These are phyloP conservation scores for Arthrobotrys entomopaga DNA, from an alignment of 2,329 filamentous ascomycete genomes.

Conservation along the genomic window DNA sequence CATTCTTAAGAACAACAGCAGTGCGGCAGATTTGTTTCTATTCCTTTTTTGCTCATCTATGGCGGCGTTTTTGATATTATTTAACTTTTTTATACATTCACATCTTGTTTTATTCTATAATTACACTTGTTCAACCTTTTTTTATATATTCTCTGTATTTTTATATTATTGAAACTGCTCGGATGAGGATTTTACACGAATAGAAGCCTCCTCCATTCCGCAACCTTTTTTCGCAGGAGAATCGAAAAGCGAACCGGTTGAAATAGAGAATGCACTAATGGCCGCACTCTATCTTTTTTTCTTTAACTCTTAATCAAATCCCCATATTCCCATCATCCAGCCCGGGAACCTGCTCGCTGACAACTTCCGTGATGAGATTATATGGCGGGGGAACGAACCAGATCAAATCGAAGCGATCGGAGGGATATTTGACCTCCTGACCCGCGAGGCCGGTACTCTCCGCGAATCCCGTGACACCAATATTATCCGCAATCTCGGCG, in stretches of 20 bases:
- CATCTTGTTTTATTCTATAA: conserved; percentile 10
- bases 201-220: too few relatives aligned
- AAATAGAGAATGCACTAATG: too few relatives aligned
- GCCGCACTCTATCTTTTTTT: too few relatives aligned
- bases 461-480: background rate
- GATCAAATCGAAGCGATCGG: background rate
- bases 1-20: conserved; percentile 1
- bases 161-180: conserved; percentile 1
- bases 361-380: background rate
- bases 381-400: conserved; percentile 2
- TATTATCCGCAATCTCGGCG: background rate
- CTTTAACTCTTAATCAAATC: too few relatives aligned
- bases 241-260: too few relatives aligned
- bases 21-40: conserved; percentile 5
- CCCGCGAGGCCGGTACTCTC: background rate
- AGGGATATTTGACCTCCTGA: background rate
- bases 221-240: too few relatives aligned
- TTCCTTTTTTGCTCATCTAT: conserved; percentile 4
- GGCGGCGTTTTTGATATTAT: conserved; percentile 21
- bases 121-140: background rate
- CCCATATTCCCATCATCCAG: too few relatives aligned
- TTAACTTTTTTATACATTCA: conserved; percentile 9
- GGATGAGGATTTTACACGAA: background rate
- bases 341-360: background rate
- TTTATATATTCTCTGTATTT: background rate